These are phyloP conservation scores for Neoconidiobolus thromboides DNA, from an alignment of 371 early-diverging fungal species.

Conservation along the genomic window DNA sequence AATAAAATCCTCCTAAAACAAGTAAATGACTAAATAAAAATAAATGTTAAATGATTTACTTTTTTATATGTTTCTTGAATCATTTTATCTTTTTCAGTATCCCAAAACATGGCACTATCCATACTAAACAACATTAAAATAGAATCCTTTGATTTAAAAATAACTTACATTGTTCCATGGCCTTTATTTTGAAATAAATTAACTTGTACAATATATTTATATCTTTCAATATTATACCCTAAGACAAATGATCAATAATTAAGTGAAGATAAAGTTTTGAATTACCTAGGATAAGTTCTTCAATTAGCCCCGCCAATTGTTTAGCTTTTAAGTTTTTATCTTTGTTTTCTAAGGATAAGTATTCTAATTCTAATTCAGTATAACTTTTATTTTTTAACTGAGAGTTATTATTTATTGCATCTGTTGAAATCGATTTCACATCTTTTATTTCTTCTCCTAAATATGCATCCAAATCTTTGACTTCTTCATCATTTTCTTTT, in stretches of 20 bases:
- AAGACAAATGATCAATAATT: not conserved
- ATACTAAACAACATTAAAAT: not conserved
- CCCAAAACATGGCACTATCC: not conserved
- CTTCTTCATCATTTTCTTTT: no score
- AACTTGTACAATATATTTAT: not conserved
- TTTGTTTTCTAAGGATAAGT: no score
- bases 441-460: no score
- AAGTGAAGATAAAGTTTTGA: no score
- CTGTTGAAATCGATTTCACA: no score
- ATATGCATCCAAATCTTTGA: no score
- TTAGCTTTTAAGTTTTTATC: no score
- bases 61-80: not conserved
- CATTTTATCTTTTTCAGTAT: not conserved
- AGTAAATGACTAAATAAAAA: not conserved
- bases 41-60: not conserved
- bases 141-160: not conserved
- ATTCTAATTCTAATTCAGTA: no score
- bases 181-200: not conserved
- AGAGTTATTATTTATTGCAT: no score
- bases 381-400: no score
- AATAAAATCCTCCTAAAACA: not conserved
- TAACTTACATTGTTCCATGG: not conserved
- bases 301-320: no score
- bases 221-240: not conserved
- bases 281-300: no score